Conservation (phyloP, 352 stramenopile genomes). For the Phytophthora hibernalis region DNA sequence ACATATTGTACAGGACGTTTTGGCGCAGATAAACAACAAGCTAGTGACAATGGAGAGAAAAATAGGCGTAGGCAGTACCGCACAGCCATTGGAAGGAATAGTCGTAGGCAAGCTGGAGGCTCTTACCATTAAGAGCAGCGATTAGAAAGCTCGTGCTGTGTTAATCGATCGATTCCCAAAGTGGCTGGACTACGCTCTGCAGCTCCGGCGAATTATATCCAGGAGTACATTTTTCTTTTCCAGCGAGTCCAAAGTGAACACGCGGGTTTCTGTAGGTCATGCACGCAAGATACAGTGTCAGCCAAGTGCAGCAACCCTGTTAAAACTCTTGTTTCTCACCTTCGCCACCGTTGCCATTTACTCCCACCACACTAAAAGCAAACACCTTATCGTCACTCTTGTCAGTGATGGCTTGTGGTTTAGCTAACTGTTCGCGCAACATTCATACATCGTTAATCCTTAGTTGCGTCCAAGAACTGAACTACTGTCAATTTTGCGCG, state of each 20-base stretch:
- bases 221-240: constrained; percentile 64
- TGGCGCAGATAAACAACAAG: constrained; percentile 51
- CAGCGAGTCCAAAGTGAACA: constrained; percentile 66
- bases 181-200: constrained; percentile 28
- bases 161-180: constrained; percentile 3
- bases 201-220: constrained; percentile 55
- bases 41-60: constrained; percentile 12
- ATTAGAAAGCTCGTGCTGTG: constrained; percentile 11
- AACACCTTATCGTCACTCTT: constrained; percentile 70
- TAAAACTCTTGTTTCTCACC: constrained; percentile 38
- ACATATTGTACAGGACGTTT: constrained; percentile 45
- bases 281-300: constrained; percentile 7
- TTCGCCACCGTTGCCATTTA: constrained; percentile 53
- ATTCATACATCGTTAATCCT: not conserved
- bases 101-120: constrained; percentile 18
- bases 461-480: not conserved
- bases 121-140: constrained; percentile 19
- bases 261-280: constrained; percentile 58
- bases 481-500: constrained; percentile 6
- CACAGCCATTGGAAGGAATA: constrained; percentile 3
- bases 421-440: constrained; percentile 61
- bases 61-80: constrained; percentile 3
- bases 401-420: constrained; percentile 61
- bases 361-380: constrained; percentile 68
- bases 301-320: not conserved